These are phyloP conservation scores for Angomonas ambiguus DNA, from an alignment of 208 protist species.

Conservation along the genomic window DNA sequence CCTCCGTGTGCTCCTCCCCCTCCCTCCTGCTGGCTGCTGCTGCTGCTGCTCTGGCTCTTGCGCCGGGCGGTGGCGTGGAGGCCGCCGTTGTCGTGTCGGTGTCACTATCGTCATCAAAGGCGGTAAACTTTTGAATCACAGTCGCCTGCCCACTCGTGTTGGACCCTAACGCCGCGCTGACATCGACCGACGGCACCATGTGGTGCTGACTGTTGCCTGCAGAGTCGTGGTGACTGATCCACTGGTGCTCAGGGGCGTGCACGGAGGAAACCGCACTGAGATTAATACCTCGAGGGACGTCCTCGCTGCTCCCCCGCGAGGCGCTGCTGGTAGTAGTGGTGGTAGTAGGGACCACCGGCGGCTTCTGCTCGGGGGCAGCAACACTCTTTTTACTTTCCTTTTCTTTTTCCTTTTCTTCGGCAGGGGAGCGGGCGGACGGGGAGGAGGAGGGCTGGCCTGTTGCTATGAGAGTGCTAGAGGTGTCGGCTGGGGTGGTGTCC, in stretches of 20 bases:
- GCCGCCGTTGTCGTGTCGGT: constrained; percentile 13
- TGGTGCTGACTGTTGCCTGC: constrained; percentile 5
- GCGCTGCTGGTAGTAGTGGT: too few relatives aligned
- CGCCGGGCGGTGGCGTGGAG: too few relatives aligned
- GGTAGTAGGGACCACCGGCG: too few relatives aligned
- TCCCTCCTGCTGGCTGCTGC: background rate
- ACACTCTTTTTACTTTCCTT: too few relatives aligned
- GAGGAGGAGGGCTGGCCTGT: background rate
- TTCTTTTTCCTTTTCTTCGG: background rate
- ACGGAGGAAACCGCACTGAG: constrained; percentile 39
- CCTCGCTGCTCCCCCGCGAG: background rate
- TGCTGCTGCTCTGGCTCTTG: background rate
- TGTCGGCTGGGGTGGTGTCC: background rate
- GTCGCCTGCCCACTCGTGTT: constrained; percentile 16
- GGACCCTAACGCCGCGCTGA: background rate
- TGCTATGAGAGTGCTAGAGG: constrained; percentile 7
- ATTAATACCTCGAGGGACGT: background rate
- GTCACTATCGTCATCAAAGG: constrained; percentile 25
- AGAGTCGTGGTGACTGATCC: constrained; percentile 10
- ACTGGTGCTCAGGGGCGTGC: constrained; percentile 18
- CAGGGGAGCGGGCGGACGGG: background rate
- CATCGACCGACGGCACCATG: background rate
- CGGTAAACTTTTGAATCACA: constrained; percentile 29
- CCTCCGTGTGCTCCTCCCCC: constrained; percentile 27
- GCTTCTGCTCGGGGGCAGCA: too few relatives aligned